Base-by-base conservation (phyloP, 1,284 basidiomycete genomes). In the Apiotrichum domesticum region DNA sequence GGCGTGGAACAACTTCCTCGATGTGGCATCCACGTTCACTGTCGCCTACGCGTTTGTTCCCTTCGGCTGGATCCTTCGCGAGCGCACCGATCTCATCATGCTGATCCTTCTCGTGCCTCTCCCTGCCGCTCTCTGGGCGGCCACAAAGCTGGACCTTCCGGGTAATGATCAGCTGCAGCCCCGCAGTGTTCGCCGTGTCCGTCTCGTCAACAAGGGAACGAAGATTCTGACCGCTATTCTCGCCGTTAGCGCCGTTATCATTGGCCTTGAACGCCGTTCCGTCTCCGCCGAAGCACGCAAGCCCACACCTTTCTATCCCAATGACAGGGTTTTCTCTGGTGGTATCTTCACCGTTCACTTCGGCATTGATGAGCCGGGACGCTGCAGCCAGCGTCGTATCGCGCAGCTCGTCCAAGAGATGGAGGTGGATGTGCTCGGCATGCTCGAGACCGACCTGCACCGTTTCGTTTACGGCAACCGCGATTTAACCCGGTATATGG, bases 31-130 rank as follows among this genome's bases (percentile, higher is more conserved):
- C 59, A 83, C 87, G 5, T 85, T 89, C 75, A 93, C 91, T 0
- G 90, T 91, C 47, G 93, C 93, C 0, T 96, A 97, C 75, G 93
- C 92, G 0, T 96, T 96, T 66, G 90, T 96, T 2, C 92, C 92
- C 0, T 87, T 87, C 1, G 92, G 90, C 0, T 76, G 81, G 63
- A 79, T 85, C 61, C 79, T 97, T 57, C 80, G 93, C 32, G 93
- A 96, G 75, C 80, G 87, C 29, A 91, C 89, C 8, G 85, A 90
- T 68, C 53, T 85, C 81, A 69, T 78, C 4, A 56, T 78, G 6
- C 66, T 63, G 39, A 66, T 72, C 40, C 10, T 69, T 2, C 43
- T 62, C 1, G 58, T 62, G 5, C 60, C 46, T 21, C 53, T 45
- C 52, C 67, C 48, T 8, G 44, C 56, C 13, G 52, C 48, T 1